Percentiles rank a stretch among this genome's conserved stretches.
Conservation (phyloP, 805 yeast genomes). For the Ogataea angusta region DNA sequence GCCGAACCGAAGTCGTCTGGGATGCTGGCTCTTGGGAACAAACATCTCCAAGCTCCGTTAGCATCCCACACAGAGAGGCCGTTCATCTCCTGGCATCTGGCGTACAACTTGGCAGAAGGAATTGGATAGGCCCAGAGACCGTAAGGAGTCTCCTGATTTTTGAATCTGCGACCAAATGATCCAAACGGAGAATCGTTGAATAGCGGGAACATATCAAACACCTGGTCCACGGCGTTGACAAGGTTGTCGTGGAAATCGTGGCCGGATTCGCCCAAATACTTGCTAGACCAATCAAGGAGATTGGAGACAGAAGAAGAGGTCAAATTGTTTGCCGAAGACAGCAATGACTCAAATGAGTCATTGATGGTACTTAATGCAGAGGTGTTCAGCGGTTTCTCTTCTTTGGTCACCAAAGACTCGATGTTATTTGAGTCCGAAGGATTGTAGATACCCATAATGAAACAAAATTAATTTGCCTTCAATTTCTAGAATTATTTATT, state of each 20-base stretch:
- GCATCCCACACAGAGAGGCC: constrained; percentile 82
- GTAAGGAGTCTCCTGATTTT: constrained; percentile 11
- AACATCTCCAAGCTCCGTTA: constrained; percentile 86
- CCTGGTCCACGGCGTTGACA: not conserved
- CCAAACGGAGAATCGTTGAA: not conserved
- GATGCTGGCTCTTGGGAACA: constrained; percentile 59
- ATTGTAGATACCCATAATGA: constrained; percentile 19
- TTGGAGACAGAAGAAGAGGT: constrained; percentile 18
- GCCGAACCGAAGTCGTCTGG: constrained; percentile 32
- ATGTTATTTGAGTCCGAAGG: constrained; percentile 18
- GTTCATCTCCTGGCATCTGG: constrained; percentile 56
- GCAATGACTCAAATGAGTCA: constrained; percentile 13
- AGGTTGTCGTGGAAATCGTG: not conserved
- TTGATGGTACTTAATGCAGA: constrained; percentile 2
- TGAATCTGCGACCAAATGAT: constrained; percentile 3
- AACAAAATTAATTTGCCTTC: not conserved
- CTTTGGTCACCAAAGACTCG: not conserved
- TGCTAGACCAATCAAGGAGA: constrained; percentile 14
- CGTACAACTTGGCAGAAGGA: constrained; percentile 46
- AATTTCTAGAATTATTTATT: not conserved
- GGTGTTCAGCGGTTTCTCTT: constrained; percentile 1
- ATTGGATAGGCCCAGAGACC: constrained; percentile 28
- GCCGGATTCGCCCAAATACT: not conserved
- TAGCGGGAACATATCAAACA: constrained; percentile 2
- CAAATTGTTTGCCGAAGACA: constrained; percentile 17